phyloP scores from a whole-genome alignment of 1,284 basidiomycete species.

The Phellinidium pouzarii region DNA sequence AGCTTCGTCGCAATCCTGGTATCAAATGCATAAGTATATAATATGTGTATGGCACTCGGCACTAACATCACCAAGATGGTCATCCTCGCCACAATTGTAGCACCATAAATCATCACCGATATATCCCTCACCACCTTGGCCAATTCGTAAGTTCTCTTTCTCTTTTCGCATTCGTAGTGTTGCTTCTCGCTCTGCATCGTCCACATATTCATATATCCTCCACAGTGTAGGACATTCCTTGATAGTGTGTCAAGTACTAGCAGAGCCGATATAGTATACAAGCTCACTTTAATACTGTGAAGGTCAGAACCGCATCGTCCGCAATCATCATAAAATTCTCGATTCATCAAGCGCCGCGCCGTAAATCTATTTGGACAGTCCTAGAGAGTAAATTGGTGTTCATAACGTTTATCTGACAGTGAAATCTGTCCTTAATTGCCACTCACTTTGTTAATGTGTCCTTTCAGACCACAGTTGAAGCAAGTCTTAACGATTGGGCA shows the following conservation, averaged over 20 bases:
- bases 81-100: conserved; percentile 77
- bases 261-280: conserved; percentile 1
- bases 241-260: conserved; percentile 3
- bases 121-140: conserved; percentile 74
- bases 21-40: conserved; percentile 1
- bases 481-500: conserved; percentile 85
- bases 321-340: conserved; percentile 50
- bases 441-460: conserved; percentile 69
- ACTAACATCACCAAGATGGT: conserved; percentile 85
- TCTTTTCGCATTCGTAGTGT: conserved; percentile 44
- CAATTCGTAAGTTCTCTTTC: conserved; percentile 43
- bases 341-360: conserved; percentile 23
- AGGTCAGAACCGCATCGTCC: conserved; percentile 65
- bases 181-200: conserved; percentile 43
- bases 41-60: background rate
- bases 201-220: conserved; percentile 79
- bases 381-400: conserved; percentile 33
- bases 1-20: conserved; percentile 64
- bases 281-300: conserved; percentile 65
- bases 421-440: background rate
- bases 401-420: background rate
- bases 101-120: conserved; percentile 74
- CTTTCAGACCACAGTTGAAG: conserved; percentile 81
- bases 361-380: conserved; percentile 68
- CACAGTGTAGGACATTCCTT: conserved; percentile 86